phyloP scores from a whole-genome alignment of 78 protist species.

The Isochrysis galbana region DNA sequence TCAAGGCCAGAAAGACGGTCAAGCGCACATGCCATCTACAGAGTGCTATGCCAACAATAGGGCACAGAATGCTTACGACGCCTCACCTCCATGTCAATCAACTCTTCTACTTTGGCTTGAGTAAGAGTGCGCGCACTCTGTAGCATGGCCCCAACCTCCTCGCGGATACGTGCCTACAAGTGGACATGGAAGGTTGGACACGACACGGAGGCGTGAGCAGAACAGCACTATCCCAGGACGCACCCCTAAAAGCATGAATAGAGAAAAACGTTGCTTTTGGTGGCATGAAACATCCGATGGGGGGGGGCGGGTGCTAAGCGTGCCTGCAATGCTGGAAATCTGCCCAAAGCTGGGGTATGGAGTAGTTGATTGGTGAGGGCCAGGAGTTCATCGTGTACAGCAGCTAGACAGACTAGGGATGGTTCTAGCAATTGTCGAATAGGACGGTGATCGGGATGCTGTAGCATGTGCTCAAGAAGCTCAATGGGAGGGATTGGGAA shows the following conservation, averaged over 20 bases:
- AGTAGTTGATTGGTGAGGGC: background rate
- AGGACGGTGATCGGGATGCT: background rate
- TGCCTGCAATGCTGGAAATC: background rate
- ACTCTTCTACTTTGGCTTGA: background rate
- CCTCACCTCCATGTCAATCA: background rate
- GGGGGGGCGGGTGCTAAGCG: too few relatives aligned
- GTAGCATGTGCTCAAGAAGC: constrained; percentile 20
- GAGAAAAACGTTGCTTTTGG: too few relatives aligned
- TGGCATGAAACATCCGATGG: too few relatives aligned
- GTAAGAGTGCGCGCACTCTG: background rate
- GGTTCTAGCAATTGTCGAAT: constrained; percentile 40
- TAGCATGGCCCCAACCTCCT: constrained; percentile 9
- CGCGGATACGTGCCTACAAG: background rate
- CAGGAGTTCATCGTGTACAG: constrained; percentile 15
- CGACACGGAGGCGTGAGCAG: too few relatives aligned
- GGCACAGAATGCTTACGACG: too few relatives aligned
- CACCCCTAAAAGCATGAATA: too few relatives aligned
- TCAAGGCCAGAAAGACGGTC: too few relatives aligned
- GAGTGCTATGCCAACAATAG: too few relatives aligned
- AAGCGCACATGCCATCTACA: too few relatives aligned
- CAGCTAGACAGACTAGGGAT: background rate
- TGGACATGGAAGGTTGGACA: too few relatives aligned
- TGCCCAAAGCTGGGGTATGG: background rate
- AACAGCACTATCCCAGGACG: too few relatives aligned
- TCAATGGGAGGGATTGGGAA: constrained; percentile 32